Evolutionary conservation across 768 basidiomycete genomes (phyloP), one percentile per base, ranked within the genome.

Genomic region (Russula abietina): DNA sequence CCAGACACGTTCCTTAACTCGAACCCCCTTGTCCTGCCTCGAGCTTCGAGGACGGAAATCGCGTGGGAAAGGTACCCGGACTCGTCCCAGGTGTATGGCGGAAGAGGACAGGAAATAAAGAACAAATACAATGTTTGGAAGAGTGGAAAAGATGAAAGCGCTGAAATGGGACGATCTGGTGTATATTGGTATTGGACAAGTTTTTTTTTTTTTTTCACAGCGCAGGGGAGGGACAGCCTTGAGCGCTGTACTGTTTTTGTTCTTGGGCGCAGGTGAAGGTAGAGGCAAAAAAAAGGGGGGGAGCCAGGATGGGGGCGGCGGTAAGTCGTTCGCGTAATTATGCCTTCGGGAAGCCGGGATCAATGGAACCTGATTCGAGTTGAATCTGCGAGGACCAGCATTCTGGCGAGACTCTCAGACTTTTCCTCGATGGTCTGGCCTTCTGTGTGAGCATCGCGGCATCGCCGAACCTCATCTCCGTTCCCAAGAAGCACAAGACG

Each of bases 291-390:
- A 64, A 64, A 64, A 57, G 24, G 33, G 26, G 30, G 48, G 46
- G 58, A 54, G 53, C 63, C 63, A 56, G 59, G 58, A 59, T 36
- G 30, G 16, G 36, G 62, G 62, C 62, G 62, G 45, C 17, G 53
- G 63, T 64, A 56, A 55, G 58, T 64, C 63, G 58, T 63, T 64
- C 63, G 63, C 63, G 63, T 64, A 64, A 64, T 64, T 55, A 64
- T 64, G 63, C 63, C 60, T 59, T 64, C 59, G 58, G 58, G 58
- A 64, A 60, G 63, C 54, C 33, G 63, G 63, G 58, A 64, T 64
- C 58, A 64, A 64, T 64, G 53, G 63, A 64, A 64, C 58, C 62
- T 64, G 62, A 64, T 64, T 64, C 53, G 58, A 60, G 45, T 56
- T 56, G 63, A 64, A 64, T 64, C 63, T 64, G 58, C 54, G 16